Percentiles rank a stretch among this genome's conserved stretches.
These are phyloP conservation scores for Scheffersomyces stambukii DNA, from an alignment of 1,139 yeast species.

Conservation along the genomic window DNA sequence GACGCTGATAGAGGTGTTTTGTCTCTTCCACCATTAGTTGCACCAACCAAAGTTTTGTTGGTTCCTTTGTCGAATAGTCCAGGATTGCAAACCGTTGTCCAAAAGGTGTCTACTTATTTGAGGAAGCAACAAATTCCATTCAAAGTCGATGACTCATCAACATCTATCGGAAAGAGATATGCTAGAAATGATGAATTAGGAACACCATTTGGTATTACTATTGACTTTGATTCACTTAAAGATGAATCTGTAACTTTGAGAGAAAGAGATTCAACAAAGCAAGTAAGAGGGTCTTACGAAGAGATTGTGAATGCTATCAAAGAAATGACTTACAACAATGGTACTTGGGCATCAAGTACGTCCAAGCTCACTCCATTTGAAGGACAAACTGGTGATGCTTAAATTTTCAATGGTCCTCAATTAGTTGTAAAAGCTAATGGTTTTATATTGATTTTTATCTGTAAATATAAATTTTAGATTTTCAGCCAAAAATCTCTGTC, in stretches of 20 bases:
- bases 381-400: slow-evolving; percentile 30
- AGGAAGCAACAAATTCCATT: slow-evolving; percentile 85
- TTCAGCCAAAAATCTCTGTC: slow-evolving; percentile 41
- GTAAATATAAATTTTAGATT: slow-evolving; percentile 1
- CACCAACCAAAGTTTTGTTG: slow-evolving; percentile 94
- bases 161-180: slow-evolving; percentile 97
- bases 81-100: slow-evolving; percentile 72
- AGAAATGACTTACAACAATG: slow-evolving; percentile 69
- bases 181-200: slow-evolving; percentile 99
- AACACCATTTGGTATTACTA: slow-evolving; percentile 97
- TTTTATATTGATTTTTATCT: background rate
- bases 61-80: slow-evolving; percentile 90
- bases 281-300: slow-evolving; percentile 87
- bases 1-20: slow-evolving; percentile 87
- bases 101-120: slow-evolving; percentile 63
- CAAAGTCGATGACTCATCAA: slow-evolving; percentile 96
- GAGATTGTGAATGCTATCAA: slow-evolving; percentile 78
- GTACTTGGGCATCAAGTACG: slow-evolving; percentile 84
- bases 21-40: slow-evolving; percentile 92
- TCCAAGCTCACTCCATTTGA: slow-evolving; percentile 61
- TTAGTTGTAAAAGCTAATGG: background rate
- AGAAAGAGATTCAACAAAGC: slow-evolving; percentile 96
- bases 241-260: slow-evolving; percentile 92
- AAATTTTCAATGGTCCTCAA: slow-evolving; percentile 3
- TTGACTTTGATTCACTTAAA: slow-evolving; percentile 90